Evolutionary conservation across 2,329 filamentous ascomycete species (phyloP).

Genomic region (Alternaria gansuensis): DNA sequence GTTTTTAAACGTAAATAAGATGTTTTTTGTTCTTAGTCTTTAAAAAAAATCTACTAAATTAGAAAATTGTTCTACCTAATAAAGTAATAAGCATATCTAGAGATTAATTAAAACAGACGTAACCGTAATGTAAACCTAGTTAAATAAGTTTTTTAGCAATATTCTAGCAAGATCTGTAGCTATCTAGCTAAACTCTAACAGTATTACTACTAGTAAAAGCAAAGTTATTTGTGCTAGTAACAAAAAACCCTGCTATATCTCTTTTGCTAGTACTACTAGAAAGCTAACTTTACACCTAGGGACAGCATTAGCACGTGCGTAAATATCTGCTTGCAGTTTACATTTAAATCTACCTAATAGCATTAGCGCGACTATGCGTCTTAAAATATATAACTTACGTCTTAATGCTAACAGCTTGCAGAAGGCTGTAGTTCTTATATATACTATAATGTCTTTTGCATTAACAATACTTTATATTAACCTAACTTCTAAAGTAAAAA

Average conservation of each 20-base stretch:
- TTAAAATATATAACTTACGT: neutral
- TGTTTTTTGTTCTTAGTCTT: neutral
- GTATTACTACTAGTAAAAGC: too few relatives aligned
- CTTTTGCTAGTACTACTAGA: neutral
- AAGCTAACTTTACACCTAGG: too few relatives aligned
- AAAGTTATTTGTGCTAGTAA: neutral
- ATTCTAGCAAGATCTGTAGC: too few relatives aligned
- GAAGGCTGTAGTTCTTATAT: neutral
- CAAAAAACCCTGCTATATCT: neutral
- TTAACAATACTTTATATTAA: neutral
- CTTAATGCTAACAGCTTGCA: neutral
- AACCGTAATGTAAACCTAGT: too few relatives aligned
- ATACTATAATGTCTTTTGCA: neutral
- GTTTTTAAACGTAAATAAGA: neutral
- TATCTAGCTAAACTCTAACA: too few relatives aligned
- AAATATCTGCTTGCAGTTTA: neutral
- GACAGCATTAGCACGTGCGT: neutral
- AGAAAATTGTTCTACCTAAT: neutral
- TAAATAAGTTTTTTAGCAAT: too few relatives aligned
- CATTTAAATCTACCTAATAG: neutral
- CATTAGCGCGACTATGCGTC: neutral
- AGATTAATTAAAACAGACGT: too few relatives aligned
- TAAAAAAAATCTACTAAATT: neutral
- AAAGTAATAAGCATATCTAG: too few relatives aligned
- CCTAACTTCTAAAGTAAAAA: neutral